Base-by-base conservation (phyloP, 1,284 basidiomycete genomes). In the Tilletia caries region DNA sequence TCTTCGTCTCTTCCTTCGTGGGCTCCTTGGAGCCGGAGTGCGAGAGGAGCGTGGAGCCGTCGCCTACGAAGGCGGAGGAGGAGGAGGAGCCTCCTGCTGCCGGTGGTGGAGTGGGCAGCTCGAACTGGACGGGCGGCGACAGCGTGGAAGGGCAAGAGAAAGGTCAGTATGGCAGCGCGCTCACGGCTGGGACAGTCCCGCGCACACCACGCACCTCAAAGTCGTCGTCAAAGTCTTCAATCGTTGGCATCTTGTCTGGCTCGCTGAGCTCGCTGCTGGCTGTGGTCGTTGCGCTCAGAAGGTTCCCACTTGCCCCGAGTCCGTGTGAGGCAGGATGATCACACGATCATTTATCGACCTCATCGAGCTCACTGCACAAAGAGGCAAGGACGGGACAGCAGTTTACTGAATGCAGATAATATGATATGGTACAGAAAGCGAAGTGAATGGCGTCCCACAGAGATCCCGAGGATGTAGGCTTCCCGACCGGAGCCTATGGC, bases 1-100 rank as follows among this genome's bases (percentile, higher is more conserved):
- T 93, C 66, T 81, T 81, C 70, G 78, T 74, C 33, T 80, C 78
- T 13, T 72, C 77, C 27, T 33, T 34, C 64, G 23, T 52, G 18
- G 34, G 44, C 10, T 46, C 48, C 50, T 10, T 65, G 43, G 65
- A n/a, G 1, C 50, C 66, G 10, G 66, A 27, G 67, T 64, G 13
- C 65, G 65, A 41, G 68, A 62, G 43, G 41, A 27, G 46, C 33
- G 60, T 27, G 48, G 46, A 13, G 67, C 68, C 54, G 71, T 64
- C 32, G 34, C 78, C 66, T 78, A 66, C 64, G 80, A 75, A 48
- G 79, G 75, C 74, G 8, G 73, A 72, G 23, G 23, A 43, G 25
- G 58, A 37, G 20, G 73, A 72, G 23, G 23, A 43, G 25, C 44
- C 23, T 6, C 71, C 71, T 2, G 66, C 68, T 25, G 77, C 69